phyloP scores from a whole-genome alignment of 306 rosid genomes.

The Casuarina cunninghamiana region DNA sequence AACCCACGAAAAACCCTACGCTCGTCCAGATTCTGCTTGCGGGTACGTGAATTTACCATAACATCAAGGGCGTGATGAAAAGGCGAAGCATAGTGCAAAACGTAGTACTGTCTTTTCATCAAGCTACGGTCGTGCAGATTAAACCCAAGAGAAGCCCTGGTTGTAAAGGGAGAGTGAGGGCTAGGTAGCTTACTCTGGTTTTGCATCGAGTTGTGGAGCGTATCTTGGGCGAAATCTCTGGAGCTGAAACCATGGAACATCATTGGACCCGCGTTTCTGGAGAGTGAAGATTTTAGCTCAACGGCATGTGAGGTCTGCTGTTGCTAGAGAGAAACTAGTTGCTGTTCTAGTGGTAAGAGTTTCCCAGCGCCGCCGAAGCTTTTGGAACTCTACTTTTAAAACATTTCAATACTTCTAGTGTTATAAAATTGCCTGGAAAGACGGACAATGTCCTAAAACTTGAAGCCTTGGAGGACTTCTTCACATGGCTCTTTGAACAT shows the following conservation, averaged over 20 bases:
- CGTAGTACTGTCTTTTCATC: constrained; percentile 12
- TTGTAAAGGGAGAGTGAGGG: constrained; percentile 15
- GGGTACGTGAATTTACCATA: constrained; percentile 23
- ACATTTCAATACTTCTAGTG: too few species aligned
- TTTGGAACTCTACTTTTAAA: too few species aligned
- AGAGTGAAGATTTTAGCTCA: neutral
- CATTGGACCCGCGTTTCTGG: neutral
- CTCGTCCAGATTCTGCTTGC: constrained; percentile 18
- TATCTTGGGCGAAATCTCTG: constrained; percentile 44
- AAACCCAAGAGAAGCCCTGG: constrained; percentile 36
- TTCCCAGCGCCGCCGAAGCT: too few species aligned
- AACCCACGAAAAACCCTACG: constrained; percentile 39
- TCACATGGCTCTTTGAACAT: too few species aligned
- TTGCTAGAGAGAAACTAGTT: too few species aligned
- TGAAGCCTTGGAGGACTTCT: too few species aligned
- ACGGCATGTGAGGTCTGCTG: neutral
- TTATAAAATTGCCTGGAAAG: too few species aligned
- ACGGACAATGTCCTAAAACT: too few species aligned
- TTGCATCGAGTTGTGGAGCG: constrained; percentile 36
- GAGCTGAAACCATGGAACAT: constrained; percentile 37
- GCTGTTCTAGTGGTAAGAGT: too few species aligned
- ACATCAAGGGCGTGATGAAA: neutral
- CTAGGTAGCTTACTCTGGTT: constrained; percentile 30
- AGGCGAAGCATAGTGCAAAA: constrained; percentile 18
- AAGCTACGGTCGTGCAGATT: constrained; percentile 9